Evolutionary conservation across 2,329 filamentous ascomycete species (phyloP).

Genomic region (Dactylellina parvicollis): DNA sequence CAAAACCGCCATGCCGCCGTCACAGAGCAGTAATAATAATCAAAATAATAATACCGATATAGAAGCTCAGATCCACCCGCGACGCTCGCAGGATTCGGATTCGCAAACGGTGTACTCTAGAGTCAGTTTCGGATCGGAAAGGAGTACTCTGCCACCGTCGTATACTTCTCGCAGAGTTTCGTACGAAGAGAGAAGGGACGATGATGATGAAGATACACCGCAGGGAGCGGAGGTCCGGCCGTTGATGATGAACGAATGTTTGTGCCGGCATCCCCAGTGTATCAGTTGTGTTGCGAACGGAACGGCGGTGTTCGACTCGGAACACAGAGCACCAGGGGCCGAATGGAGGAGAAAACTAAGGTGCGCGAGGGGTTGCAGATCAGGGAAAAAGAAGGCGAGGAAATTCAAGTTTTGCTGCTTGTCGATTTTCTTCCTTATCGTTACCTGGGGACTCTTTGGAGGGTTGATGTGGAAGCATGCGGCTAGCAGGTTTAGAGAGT

Average conservation of each 20-base stretch:
- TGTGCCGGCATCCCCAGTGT: constrained; percentile 46
- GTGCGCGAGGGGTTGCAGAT: constrained; percentile 42
- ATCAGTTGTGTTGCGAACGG: constrained; percentile 47
- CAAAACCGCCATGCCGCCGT: constrained; percentile 49
- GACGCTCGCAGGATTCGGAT: constrained; percentile 35
- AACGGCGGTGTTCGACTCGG: constrained; percentile 16
- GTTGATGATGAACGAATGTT: constrained; percentile 39
- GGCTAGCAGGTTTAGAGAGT: constrained; percentile 20
- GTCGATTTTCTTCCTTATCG: constrained; percentile 26
- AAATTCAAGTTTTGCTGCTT: constrained; percentile 52
- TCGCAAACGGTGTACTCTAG: constrained; percentile 45
- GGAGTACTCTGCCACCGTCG: constrained; percentile 50
- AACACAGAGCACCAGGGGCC: not conserved
- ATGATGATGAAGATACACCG: constrained; percentile 5
- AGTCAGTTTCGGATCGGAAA: constrained; percentile 50
- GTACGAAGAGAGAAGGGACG: constrained; percentile 50
- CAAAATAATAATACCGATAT: not conserved
- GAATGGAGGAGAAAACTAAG: constrained; percentile 32
- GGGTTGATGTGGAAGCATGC: constrained; percentile 39
- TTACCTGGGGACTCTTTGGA: constrained; percentile 48
- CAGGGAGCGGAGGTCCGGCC: constrained; percentile 17
- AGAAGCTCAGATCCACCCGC: constrained; percentile 4
- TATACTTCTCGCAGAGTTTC: constrained; percentile 49
- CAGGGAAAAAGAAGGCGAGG: constrained; percentile 34
- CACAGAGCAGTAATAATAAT: not conserved